Evolutionary conservation across 352 stramenopile genomes (phyloP).

Genomic region (Phytophthora nicotianae): DNA sequence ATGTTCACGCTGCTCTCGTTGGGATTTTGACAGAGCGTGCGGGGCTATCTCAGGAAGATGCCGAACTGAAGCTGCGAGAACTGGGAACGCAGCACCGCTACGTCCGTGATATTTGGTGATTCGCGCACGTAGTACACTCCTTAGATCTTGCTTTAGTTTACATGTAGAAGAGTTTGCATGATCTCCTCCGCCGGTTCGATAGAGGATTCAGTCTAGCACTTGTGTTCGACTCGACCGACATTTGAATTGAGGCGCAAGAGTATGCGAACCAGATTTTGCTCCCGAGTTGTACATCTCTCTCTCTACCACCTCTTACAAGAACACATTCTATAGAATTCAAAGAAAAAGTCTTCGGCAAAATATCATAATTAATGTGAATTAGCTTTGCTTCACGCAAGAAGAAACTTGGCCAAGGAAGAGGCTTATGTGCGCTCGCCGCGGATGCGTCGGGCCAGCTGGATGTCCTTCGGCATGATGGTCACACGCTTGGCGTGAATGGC

Average conservation of each 20-base stretch:
- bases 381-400: not conserved
- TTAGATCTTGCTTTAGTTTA: slow-evolving; percentile 8
- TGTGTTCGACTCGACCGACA: slow-evolving; percentile 11
- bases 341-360: not conserved
- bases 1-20: slow-evolving; percentile 91
- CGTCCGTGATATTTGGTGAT: slow-evolving; percentile 89
- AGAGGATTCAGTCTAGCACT: slow-evolving; percentile 10
- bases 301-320: too few relatives aligned
- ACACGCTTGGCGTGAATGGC: too few relatives aligned
- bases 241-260: slow-evolving; percentile 20
- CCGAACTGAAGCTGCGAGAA: slow-evolving; percentile 60
- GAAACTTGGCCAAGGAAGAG: not conserved
- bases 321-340: too few relatives aligned
- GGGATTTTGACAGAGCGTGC: slow-evolving; percentile 80
- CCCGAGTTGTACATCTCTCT: too few relatives aligned
- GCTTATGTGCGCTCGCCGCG: slow-evolving; percentile 6
- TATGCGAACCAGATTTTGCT: slow-evolving; percentile 2
- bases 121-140: slow-evolving; percentile 9
- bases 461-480: slow-evolving; percentile 98
- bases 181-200: slow-evolving; percentile 37
- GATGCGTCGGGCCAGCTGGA: slow-evolving; percentile 89
- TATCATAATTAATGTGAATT: slow-evolving; percentile 11
- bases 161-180: slow-evolving; percentile 1
- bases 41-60: slow-evolving; percentile 53
- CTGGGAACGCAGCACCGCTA: slow-evolving; percentile 82